Base-by-base conservation (phyloP, 2,329 filamentous ascomycete genomes). In the Colletotrichum phormii region DNA sequence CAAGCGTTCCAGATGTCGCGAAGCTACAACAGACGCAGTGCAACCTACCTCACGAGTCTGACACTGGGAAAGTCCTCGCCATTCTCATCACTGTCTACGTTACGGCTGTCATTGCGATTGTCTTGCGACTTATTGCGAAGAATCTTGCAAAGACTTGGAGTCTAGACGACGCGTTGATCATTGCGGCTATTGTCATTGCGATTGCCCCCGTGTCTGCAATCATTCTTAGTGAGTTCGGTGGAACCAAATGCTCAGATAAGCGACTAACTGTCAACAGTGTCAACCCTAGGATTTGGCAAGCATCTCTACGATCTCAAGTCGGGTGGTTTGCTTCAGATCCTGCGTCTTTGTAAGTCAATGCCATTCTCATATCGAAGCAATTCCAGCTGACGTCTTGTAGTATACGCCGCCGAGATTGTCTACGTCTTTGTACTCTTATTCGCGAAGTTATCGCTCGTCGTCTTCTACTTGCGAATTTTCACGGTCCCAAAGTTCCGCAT, bases 381-480 rank as follows among this genome's bases (percentile, higher is more conserved):
- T 26, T 9, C 2, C 13, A 8, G n/a, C 60, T 53, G 15, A 63
- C 29, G 1, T 6, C 1, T 18, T n/a, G 8, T 4, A 73, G 71
- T 75, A 12, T 82, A 77, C 15, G 66, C 75, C 29, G 72, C 75
- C 13, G 75, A 79, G 3, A 69, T 80, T 9, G 71, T 81, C 7
- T 82, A 82, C 60, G 80, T 80, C 31, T 77, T 76, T 8, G 76
- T 80, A 5, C 71, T 78, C 0, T 71, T 74, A 8, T 62, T 79
- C 1, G 78, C 80, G 1, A 82, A 82, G 64, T 64, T 81, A 0
- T 80, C 78, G 0, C 79, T 82, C 24, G 63, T 82, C 6, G 74
- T 78, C 51, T 76, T 82, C 68, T 82, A 82, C 72, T 71, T 77
- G 9, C 77, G 78, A 26, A 78, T 82, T 26, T 82, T 82, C 65